These are phyloP conservation scores for Sporisorium sorghi DNA, from an alignment of 1,284 basidiomycete genomes.

Conservation along the genomic window DNA sequence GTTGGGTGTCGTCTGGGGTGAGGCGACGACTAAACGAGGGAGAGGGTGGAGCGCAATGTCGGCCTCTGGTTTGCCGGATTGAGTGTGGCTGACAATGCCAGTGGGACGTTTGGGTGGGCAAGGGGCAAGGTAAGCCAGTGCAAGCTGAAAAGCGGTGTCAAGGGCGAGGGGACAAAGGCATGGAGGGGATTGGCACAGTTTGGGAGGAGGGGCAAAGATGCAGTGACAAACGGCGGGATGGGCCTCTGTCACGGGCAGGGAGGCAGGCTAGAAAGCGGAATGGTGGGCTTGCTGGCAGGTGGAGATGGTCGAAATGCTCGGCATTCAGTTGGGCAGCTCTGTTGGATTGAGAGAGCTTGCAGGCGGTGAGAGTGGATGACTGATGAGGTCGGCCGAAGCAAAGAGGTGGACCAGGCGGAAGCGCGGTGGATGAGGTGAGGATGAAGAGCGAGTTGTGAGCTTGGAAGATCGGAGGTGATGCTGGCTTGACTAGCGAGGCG, in stretches of 20 bases:
- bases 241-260: not conserved
- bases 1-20: not conserved
- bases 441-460: not conserved
- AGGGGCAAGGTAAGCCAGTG: not conserved
- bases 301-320: no score
- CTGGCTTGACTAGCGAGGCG: not conserved
- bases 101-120: not conserved
- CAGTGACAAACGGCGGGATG: no score
- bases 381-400: not conserved
- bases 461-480: not conserved
- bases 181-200: not conserved
- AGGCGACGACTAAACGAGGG: not conserved
- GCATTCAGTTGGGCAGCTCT: no score
- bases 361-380: no score
- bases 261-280: not conserved
- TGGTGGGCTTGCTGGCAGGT: not conserved
- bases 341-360: no score
- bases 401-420: not conserved
- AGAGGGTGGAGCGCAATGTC: not conserved
- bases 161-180: slow-evolving; percentile 1
- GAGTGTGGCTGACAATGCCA: slow-evolving; percentile 1
- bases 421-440: not conserved
- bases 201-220: no score
- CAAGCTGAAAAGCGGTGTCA: slow-evolving; percentile 2
- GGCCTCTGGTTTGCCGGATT: not conserved